Evolutionary conservation across 192 early-diverging fungal genomes (phyloP).

Genomic region (Geosiphon pyriformis): DNA sequence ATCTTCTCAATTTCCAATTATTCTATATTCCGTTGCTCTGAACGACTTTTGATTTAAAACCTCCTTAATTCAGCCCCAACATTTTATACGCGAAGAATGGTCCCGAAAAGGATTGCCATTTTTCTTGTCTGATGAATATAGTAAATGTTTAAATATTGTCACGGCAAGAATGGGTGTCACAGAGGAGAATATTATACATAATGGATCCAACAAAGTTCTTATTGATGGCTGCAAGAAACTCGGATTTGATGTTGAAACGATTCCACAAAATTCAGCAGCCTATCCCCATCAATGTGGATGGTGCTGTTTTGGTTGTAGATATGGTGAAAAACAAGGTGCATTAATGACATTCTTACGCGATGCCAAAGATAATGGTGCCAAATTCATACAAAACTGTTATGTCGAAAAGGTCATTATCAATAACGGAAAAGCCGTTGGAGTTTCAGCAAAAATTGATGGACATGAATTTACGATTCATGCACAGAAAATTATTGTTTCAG

Average conservation of each 20-base stretch:
- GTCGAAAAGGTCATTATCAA: conserved; percentile 52
- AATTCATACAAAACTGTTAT: conserved; percentile 53
- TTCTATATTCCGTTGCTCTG: too few relatives aligned
- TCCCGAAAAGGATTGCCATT: conserved; percentile 52
- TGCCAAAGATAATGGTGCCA: conserved; percentile 54
- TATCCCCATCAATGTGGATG: conserved; percentile 54
- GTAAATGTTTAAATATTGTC: conserved; percentile 51
- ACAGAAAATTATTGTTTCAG: conserved; percentile 50
- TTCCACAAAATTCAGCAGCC: conserved; percentile 64
- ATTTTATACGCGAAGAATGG: conserved; percentile 72
- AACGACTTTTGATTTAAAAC: too few relatives aligned
- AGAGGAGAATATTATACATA: conserved; percentile 52
- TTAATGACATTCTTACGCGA: conserved; percentile 63
- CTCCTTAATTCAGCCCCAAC: too few relatives aligned
- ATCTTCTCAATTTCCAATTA: too few relatives aligned
- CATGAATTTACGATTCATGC: conserved; percentile 42
- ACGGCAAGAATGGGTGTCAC: conserved; percentile 50
- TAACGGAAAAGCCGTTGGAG: conserved; percentile 47
- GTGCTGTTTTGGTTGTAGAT: conserved; percentile 67
- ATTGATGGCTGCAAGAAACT: conserved; percentile 63
- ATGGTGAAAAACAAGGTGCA: conserved; percentile 64
- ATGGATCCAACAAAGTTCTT: conserved; percentile 54
- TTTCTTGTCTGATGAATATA: conserved; percentile 47
- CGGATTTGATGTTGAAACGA: conserved; percentile 46
- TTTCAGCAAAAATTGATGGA: conserved; percentile 36